A percentile compares a stretch with the other conserved stretches of the same genome.
Conservation (phyloP, 2,329 filamentous ascomycete species). For the Niveomyces coronatus region DNA sequence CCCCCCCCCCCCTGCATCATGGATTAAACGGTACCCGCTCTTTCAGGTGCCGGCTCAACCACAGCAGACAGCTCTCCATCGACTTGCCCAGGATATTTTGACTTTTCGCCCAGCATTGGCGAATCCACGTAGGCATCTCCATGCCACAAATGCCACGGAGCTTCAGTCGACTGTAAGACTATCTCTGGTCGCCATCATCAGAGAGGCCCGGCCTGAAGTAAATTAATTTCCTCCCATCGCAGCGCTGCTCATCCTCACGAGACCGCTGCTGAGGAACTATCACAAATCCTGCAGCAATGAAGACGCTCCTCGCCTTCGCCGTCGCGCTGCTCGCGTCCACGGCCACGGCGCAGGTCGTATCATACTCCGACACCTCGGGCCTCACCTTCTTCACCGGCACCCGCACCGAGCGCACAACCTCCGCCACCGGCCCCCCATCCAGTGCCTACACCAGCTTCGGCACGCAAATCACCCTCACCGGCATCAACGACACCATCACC, state of each 20-base stretch:
- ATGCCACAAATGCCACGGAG: too few relatives aligned
- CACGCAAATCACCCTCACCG: conserved; percentile 32
- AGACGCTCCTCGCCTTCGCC: not conserved
- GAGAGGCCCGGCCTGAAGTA: too few relatives aligned
- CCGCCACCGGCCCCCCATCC: conserved; percentile 29
- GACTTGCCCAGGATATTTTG: too few relatives aligned
- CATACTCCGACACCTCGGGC: conserved; percentile 22
- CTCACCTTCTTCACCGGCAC: conserved; percentile 28
- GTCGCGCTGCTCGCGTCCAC: conserved; percentile 2
- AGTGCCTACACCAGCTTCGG: conserved; percentile 34
- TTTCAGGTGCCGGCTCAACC: not conserved
- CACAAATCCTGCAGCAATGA: conserved; percentile 3
- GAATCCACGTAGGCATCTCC: too few relatives aligned
- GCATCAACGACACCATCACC: conserved; percentile 21
- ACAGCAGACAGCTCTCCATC: not conserved
- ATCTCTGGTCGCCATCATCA: too few relatives aligned
- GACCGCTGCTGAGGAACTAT: not conserved
- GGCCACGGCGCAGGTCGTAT: conserved; percentile 13
- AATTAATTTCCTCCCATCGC: not conserved
- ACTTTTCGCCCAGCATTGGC: too few relatives aligned
- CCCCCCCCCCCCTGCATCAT: too few relatives aligned
- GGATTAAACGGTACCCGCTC: not conserved
- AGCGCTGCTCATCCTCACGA: not conserved
- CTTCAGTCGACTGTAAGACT: too few relatives aligned
- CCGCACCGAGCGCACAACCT: conserved; percentile 27